Conservation (phyloP, 192 early-diverging fungal genomes). For the Dissophora ornata region DNA sequence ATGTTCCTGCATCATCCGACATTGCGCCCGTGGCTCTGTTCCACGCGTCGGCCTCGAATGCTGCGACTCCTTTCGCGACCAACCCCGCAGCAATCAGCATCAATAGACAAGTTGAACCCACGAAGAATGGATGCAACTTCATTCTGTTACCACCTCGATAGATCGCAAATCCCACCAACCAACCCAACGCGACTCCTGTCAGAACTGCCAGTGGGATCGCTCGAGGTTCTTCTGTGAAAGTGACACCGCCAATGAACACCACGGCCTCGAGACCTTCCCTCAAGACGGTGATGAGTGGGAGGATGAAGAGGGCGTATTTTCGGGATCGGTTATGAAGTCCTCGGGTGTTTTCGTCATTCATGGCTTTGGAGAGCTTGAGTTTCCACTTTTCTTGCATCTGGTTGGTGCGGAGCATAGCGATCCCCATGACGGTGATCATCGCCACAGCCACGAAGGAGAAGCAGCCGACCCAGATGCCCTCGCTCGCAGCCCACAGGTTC, state of each 20-base stretch:
- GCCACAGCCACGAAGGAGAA: slow-evolving; percentile 82
- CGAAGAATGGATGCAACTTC: slow-evolving; percentile 83
- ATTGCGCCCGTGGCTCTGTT: slow-evolving; percentile 69
- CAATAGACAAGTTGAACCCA: slow-evolving; percentile 74
- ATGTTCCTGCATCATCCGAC: slow-evolving; percentile 64
- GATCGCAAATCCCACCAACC: slow-evolving; percentile 75
- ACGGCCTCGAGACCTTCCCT: slow-evolving; percentile 91
- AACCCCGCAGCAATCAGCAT: slow-evolving; percentile 87
- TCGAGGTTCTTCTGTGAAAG: slow-evolving; percentile 67
- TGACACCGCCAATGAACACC: slow-evolving; percentile 89
- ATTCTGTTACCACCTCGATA: slow-evolving; percentile 77
- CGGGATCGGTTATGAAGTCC: slow-evolving; percentile 27
- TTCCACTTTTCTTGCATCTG: slow-evolving; percentile 85
- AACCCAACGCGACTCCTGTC: slow-evolving; percentile 73
- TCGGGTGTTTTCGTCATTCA: slow-evolving; percentile 52
- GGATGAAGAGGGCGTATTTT: slow-evolving; percentile 80
- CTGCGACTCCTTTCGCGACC: slow-evolving; percentile 73
- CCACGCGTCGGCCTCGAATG: slow-evolving; percentile 76
- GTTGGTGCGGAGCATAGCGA: slow-evolving; percentile 81
- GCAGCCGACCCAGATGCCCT: slow-evolving; percentile 69
- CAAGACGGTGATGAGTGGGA: slow-evolving; percentile 87
- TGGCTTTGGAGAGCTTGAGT: slow-evolving; percentile 63
- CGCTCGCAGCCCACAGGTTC: slow-evolving; percentile 49
- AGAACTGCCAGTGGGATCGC: slow-evolving; percentile 87
- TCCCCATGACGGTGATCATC: slow-evolving; percentile 84